phyloP scores from a whole-genome alignment of 768 basidiomycete genomes.

The Russula compacta region DNA sequence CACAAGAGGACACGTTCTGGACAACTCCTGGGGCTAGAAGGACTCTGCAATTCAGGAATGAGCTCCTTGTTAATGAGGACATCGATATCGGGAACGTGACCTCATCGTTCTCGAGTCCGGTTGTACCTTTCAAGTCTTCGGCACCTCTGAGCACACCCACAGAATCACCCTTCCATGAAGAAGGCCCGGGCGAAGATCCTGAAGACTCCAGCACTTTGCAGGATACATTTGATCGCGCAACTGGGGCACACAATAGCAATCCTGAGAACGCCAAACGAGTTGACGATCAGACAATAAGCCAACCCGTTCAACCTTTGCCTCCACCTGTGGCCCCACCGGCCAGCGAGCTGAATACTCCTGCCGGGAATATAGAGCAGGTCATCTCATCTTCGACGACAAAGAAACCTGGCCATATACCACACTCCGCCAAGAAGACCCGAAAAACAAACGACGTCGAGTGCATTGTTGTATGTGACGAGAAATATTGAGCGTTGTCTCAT shows the following conservation, averaged over 20 bases:
- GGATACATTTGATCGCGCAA: conserved; percentile 11
- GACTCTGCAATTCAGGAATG: conserved; percentile 54
- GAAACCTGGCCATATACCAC: conserved; percentile 16
- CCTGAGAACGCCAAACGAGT: not conserved
- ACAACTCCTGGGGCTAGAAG: conserved; percentile 49
- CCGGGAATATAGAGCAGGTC: not conserved
- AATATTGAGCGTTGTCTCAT: not conserved
- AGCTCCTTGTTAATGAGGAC: conserved; percentile 52
- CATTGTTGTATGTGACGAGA: conserved; percentile 42
- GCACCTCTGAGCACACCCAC: not conserved
- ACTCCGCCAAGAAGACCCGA: conserved; percentile 33
- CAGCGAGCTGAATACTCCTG: conserved; percentile 2
- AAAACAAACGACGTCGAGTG: conserved; percentile 57
- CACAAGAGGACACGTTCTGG: conserved; percentile 54
- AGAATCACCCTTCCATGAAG: not conserved
- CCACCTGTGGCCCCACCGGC: not conserved
- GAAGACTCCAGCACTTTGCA: conserved; percentile 8
- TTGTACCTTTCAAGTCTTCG: conserved; percentile 21
- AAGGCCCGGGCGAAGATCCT: not conserved
- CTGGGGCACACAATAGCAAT: not conserved
- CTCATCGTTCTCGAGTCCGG: conserved; percentile 36
- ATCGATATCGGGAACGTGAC: conserved; percentile 41
- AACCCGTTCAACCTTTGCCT: not conserved
- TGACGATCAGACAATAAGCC: not conserved
- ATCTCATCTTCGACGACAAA: conserved; percentile 15